These are phyloP conservation scores for Monosporozyma siamensis DNA, from an alignment of 805 yeast species.

Conservation along the genomic window DNA sequence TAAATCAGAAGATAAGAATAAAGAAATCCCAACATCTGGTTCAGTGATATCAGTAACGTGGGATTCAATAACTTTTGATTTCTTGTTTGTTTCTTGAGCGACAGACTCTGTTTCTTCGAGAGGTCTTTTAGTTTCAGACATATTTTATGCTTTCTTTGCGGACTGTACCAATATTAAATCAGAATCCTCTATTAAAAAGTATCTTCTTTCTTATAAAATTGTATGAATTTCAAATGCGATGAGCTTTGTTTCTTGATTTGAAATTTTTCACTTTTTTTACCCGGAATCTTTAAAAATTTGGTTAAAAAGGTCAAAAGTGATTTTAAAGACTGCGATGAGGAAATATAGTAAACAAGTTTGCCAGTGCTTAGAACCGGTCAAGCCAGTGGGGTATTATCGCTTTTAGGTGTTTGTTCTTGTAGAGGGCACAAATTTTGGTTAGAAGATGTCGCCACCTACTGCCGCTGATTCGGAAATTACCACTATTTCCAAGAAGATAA, in stretches of 20 bases:
- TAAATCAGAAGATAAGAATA: slow-evolving; percentile 44
- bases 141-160: too few species aligned
- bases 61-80: slow-evolving; percentile 4
- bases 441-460: background rate
- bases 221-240: background rate
- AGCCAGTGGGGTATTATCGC: too few species aligned
- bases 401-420: too few species aligned
- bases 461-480: slow-evolving; percentile 16
- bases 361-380: too few species aligned
- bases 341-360: background rate
- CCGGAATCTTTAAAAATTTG: background rate
- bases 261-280: slow-evolving; percentile 3
- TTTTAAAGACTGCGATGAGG: background rate
- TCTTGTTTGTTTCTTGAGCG: slow-evolving; percentile 8
- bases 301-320: background rate
- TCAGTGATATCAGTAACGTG: slow-evolving; percentile 47
- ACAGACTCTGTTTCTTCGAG: slow-evolving; percentile 6
- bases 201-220: too few species aligned
- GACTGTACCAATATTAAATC: too few species aligned
- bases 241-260: slow-evolving; percentile 3
- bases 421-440: too few species aligned
- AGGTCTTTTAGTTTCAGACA: slow-evolving; percentile 15
- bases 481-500: slow-evolving; percentile 23
- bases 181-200: too few species aligned
- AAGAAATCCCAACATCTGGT: slow-evolving; percentile 79